Evolutionary conservation across 169 alveolate genomes (phyloP), one percentile per base, ranked within the genome.

Genomic region (Eimeria acervulina): DNA sequence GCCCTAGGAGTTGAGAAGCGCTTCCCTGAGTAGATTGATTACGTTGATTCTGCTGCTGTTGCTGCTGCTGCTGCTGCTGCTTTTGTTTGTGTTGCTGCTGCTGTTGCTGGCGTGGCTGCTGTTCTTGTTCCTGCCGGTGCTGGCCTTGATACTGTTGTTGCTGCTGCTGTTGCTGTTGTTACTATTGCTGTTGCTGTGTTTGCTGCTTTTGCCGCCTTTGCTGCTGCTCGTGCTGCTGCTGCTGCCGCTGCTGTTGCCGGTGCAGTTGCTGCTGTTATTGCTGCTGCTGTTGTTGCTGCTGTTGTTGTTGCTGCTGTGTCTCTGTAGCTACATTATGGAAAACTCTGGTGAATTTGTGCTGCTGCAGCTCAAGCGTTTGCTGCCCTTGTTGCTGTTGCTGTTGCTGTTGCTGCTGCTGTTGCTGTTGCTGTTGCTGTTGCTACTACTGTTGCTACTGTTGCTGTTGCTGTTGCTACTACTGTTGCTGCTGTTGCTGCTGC

Each of bases 51-150:
- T 66, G 13, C 78, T 66, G 78, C 21, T 66, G 28, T n/a, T 23
- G 78, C 21, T 66, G 40, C 78, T 66, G 78, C 78, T 66, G 78
- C 78, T 28, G 78, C 78, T n/a, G 78, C 7, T n/a, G 36, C 55
- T 47, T 5, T 47, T 47, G 55, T 12, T 47, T 5, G 5, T 47
- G 55, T 12, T 47, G 55, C 19, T 47, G 36, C 28, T 23, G 5
- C 7, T 28, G 78, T 6, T 66, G 78, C 12, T 47, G 55, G 19
- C 12, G 28, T 28, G 0, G 76, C 76, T 63, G n/a, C 55, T 47
- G 55, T 12, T 47, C 19, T 5, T 7, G 55, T 12, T 47, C 55
- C 12, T 47, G 55, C 12, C 12, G 55, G 19, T 47, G 12, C 55
- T 12, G 5, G n/a, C n/a, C n/a, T n/a, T n/a, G n/a, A n/a, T n/a